Conservation (phyloP, 2,329 filamentous ascomycete genomes). For the Orbilia ellipsospora region DNA sequence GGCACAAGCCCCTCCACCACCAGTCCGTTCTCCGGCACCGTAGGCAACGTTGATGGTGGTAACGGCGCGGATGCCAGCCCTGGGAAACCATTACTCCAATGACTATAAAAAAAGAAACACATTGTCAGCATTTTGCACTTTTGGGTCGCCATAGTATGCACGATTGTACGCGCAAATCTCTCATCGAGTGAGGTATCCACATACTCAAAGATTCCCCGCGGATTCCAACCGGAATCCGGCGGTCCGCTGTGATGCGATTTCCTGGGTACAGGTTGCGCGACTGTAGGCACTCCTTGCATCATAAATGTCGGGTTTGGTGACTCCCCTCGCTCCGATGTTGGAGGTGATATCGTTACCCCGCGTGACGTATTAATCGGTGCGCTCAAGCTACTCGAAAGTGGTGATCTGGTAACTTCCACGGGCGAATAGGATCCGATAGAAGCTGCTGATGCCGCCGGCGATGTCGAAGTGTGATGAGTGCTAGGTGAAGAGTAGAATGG, state of each 20-base stretch:
- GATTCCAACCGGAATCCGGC: conserved; percentile 79
- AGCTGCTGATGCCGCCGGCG: conserved; percentile 63
- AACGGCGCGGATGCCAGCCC: conserved; percentile 62
- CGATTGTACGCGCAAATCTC: conserved; percentile 36
- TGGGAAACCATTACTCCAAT: conserved; percentile 91
- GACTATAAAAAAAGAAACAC: conserved; percentile 67
- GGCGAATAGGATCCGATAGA: conserved; percentile 60
- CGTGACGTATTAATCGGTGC: conserved; percentile 55
- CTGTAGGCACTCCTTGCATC: conserved; percentile 74
- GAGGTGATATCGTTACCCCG: conserved; percentile 62
- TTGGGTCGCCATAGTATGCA: background rate
- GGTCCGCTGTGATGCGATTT: conserved; percentile 65
- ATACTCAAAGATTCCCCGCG: conserved; percentile 88
- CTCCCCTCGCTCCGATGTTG: conserved; percentile 67
- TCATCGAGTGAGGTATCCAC: conserved; percentile 61
- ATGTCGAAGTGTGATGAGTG: conserved; percentile 70
- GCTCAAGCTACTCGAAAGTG: conserved; percentile 60
- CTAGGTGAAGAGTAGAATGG: conserved; percentile 76
- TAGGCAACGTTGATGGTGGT: conserved; percentile 64
- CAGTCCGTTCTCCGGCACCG: conserved; percentile 65
- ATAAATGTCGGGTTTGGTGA: conserved; percentile 76
- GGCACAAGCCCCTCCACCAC: conserved; percentile 69
- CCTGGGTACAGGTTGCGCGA: conserved; percentile 67
- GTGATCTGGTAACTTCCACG: conserved; percentile 67
- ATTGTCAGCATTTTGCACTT: background rate